Evolutionary conservation across 1,284 basidiomycete species (phyloP).

Genomic region (Ceratobasidium papillatum): DNA sequence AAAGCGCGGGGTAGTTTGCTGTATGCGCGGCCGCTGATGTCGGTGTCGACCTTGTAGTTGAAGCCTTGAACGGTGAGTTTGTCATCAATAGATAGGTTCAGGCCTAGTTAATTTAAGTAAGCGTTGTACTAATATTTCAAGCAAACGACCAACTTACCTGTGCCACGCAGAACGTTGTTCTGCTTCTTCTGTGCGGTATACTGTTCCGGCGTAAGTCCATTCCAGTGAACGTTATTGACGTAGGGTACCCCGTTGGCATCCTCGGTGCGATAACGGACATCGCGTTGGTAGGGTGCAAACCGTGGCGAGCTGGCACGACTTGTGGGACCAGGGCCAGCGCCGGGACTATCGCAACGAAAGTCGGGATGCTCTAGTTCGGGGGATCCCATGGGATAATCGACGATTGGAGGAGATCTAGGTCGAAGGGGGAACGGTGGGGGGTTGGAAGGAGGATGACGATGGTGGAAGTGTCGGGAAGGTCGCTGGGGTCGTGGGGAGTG

Average conservation of each 20-base stretch:
- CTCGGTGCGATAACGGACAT: neutral
- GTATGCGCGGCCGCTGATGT: constrained; percentile 25
- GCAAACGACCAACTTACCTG: no score
- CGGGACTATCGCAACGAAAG: neutral
- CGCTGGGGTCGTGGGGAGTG: neutral
- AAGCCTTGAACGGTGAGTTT: constrained; percentile 3
- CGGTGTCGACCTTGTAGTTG: constrained; percentile 40
- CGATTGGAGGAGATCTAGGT: no score
- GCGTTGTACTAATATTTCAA: neutral
- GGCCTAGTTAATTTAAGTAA: neutral
- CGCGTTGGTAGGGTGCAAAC: neutral
- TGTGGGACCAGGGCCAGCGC: neutral
- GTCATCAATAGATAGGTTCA: neutral
- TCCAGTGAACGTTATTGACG: no score
- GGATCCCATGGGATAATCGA: neutral
- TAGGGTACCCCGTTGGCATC: neutral
- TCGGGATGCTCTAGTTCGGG: neutral
- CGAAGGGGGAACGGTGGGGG: neutral
- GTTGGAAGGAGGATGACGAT: neutral
- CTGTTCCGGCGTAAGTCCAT: no score
- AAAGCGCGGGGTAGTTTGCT: constrained; percentile 24
- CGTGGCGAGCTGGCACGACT: neutral
- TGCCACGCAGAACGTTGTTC: no score
- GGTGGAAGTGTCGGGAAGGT: neutral
- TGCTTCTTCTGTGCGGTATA: no score